Base-by-base conservation (phyloP, 495 filamentous ascomycete species). In the Talaromyces borbonicus region DNA sequence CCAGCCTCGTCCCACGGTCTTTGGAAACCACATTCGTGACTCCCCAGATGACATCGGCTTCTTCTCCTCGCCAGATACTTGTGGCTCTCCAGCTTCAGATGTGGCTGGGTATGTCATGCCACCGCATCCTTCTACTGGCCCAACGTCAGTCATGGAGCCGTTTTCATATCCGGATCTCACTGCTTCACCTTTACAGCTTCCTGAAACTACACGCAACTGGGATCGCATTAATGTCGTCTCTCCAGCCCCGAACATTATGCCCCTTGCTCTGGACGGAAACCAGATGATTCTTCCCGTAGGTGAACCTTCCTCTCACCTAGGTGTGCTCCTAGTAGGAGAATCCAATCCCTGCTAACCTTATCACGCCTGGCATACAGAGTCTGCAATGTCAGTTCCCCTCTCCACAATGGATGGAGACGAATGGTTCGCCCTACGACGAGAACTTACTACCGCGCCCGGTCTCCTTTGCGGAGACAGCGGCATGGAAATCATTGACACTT, bases 61-160 rank as follows among this genome's bases (percentile, higher is more conserved):
- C 52, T 71, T 69, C 49, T 65, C 66, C 1, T 63, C 63, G 20
- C 63, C 67, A 26, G 67, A 71, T 49, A 60, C 66, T 36, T 71
- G 67, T 51, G 57, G 66, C 4, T 69, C 67, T 19, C 67, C 67
- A 39, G 55, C 60, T 1, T 71, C 67, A 0, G 66, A 69, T 33
- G 56, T 58, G 16, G 55, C 63, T 26, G 60, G 58, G 16, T 65
- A 63, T 24, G 39, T 25, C 3, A 46, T 69, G 30, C 61, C 64
- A 27, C 56, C 67, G 16, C 60, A 63, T 45, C 53, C 63, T 25
- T 65, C 63, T 15, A 63, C 67, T 11, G 57, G 53, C 22, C 61
- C 63, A 8, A 50, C 58, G 12, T 57, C 61, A 1, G 35, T 63
- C 18, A 56, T 68, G 24, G 66, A 67, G 18, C 54, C 58, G 7